Base-by-base conservation (phyloP, 495 filamentous ascomycete genomes). In the Trichoderma parareesei region DNA sequence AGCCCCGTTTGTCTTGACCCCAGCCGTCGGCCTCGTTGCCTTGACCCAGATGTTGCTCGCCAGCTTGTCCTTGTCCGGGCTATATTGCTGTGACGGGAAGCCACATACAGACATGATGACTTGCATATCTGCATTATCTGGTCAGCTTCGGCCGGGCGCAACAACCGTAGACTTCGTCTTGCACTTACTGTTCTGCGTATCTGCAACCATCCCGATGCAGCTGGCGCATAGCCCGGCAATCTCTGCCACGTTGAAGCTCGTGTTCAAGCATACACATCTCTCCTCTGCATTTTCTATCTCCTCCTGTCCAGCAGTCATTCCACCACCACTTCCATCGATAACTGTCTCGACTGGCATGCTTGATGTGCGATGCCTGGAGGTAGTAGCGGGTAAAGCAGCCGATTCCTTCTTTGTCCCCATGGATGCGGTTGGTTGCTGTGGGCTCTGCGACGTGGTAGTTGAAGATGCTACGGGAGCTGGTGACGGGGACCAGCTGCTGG, bases 191-290 rank as follows among this genome's bases (percentile, higher is more conserved):
- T 49, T 49, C 20, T 49, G 46, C n/a, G 46, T 8, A 49, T 49
- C n/a, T 3, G 46, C 46, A 49, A 49, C 5, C 46, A 49, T 49
- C 18, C n/a, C 20, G 18, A 49, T 20, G 8, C 46, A 49, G n/a
- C 46, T 49, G 3, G 46, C 46, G 4, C 46, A 49, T 20, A 49
- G n/a, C 46, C 46, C 46, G 20, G 46, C 16, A 49, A 49, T 49
- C 46, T 49, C 46, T 49, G 46, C 46, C 46, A 49, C 46, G 20
- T 49, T 49, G 20, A 49, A 49, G 46, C 46, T 49, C 14, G 16
- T 18, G 8, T 49, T 49, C 7, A 18, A 49, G n/a, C 46, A 49
- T 9, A 49, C 46, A 8, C 46, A 49, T 18, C 20, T n/a, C 5
- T 49, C 46, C 16, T 49, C 46, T 49, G 46, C 46, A 2, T 49